Conservation (phyloP, 179 eudicot species). For the Silene coronaria region DNA sequence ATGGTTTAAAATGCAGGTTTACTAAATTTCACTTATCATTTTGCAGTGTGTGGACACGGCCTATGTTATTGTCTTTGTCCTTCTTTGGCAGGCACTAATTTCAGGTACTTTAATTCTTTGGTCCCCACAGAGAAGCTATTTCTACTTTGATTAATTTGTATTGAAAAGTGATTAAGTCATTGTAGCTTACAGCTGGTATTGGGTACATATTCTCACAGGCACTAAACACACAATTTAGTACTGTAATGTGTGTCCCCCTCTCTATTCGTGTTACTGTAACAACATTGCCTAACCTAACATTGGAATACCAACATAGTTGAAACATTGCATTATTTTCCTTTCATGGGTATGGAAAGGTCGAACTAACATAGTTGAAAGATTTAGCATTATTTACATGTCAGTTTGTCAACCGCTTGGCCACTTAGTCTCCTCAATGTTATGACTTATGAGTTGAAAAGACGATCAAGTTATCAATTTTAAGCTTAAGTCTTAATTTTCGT, state of each 20-base stretch:
- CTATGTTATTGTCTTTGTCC: conserved; percentile 9
- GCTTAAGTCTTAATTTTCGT: background rate
- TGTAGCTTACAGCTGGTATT: conserved; percentile 20
- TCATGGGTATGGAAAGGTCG: conserved; percentile 14
- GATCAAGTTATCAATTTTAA: background rate
- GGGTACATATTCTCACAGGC: conserved; percentile 8
- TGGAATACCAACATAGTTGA: background rate
- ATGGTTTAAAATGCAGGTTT: conserved; percentile 22
- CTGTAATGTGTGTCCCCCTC: conserved; percentile 9
- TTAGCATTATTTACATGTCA: conserved; percentile 1
- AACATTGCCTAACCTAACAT: conserved; percentile 7
- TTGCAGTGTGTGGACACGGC: conserved; percentile 10
- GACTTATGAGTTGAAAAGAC: background rate
- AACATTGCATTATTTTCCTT: background rate
- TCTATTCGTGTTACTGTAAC: background rate
- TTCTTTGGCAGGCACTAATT: conserved; percentile 7
- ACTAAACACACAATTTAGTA: conserved; percentile 7
- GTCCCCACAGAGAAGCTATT: conserved; percentile 15
- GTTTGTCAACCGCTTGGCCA: background rate
- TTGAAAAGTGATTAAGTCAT: conserved; percentile 8
- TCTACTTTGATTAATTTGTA: conserved; percentile 8
- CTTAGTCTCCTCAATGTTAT: background rate
- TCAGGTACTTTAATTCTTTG: conserved; percentile 22
- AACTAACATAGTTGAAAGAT: background rate
- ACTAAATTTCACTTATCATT: conserved; percentile 6